phyloP scores from a whole-genome alignment of 495 filamentous ascomycete genomes.

The Tuber borchii region DNA sequence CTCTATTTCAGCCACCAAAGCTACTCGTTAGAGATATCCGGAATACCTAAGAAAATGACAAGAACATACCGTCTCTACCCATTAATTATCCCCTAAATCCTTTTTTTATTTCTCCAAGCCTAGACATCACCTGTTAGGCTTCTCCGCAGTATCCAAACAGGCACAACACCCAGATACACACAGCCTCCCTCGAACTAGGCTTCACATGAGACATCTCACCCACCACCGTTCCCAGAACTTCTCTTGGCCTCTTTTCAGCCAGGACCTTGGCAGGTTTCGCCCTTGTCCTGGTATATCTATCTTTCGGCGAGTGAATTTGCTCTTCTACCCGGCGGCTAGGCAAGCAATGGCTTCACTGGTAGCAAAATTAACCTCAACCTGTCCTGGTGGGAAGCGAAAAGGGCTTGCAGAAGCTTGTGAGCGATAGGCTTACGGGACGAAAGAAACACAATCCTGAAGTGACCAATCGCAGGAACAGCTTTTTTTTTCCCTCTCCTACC shows the following conservation, averaged over 20 bases:
- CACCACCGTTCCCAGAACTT: conserved; percentile 23
- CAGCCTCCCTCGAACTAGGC: conserved; percentile 32
- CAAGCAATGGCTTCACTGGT: conserved; percentile 81
- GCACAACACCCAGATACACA: conserved; percentile 56
- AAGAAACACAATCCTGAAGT: conserved; percentile 52
- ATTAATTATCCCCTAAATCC: conserved; percentile 79
- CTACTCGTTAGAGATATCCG: neutral
- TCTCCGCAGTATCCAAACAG: conserved; percentile 84
- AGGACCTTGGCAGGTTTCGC: neutral
- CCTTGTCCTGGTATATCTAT: conserved; percentile 54
- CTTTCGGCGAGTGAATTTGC: conserved; percentile 52
- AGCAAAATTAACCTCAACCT: conserved; percentile 78
- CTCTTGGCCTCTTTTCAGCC: conserved; percentile 13
- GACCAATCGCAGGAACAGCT: conserved; percentile 69
- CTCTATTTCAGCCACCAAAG: conserved; percentile 45
- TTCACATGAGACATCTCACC: conserved; percentile 26
- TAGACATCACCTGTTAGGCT: conserved; percentile 60
- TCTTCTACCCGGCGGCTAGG: conserved; percentile 71
- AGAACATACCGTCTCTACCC: conserved; percentile 57
- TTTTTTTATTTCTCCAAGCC: conserved; percentile 69
- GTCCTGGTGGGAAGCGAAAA: conserved; percentile 72
- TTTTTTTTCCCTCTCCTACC: conserved; percentile 74
- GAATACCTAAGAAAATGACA: neutral
- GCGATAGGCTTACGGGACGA: conserved; percentile 34
- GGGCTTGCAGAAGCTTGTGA: conserved; percentile 51